Base-by-base conservation (phyloP, 140 eudicot genomes). In the Cichorium intybus region DNA sequence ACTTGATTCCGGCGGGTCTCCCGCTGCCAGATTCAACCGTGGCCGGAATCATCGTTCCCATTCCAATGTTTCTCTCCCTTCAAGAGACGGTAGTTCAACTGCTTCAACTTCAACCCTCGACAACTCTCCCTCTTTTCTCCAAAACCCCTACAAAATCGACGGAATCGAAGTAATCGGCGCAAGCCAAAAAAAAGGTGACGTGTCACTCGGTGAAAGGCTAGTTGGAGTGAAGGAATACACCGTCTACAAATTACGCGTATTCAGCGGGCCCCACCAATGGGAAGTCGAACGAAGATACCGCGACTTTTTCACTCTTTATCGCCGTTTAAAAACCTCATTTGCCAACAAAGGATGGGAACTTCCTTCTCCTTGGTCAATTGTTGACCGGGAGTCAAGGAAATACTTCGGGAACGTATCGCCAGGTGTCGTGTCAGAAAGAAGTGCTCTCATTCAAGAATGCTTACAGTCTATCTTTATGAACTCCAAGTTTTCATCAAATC, bases 151-250 rank as follows among this genome's bases (percentile, higher is more conserved):
- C 74, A 84, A 78, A 77, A 77, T 93, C 20, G 95, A 93, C 61
- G 68, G 82, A 52, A 72, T 93, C 28, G 85, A 93, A 76, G 97
- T 93, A 41, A 75, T 83, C 35, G 97, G 95, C 62, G 80, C 99
- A 62, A 83, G 74, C 53, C 90, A 88, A 56, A 80, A 79, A 67
- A 81, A 85, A 37, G 99, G 99, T 24, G 96, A 88, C 21, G 87
- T 93, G 23, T 93, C 99, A 57, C 71, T 93, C 17, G 84, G 90
- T 57, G 99, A 93, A 72, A 75, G 99, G 45, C 65, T 93, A 23
- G 97, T 93, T 27, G 99, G 99, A 50, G 97, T 88, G 68, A 90
- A 84, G 78, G 91, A 93, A 69, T 84, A 85, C 79, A 93, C 99
- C n/a, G 90, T 84, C 28, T 93, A 93, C 70, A 75, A 55, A 21